These are phyloP conservation scores for Candida freyschussii DNA, from an alignment of 1,139 yeast genomes.

Conservation along the genomic window DNA sequence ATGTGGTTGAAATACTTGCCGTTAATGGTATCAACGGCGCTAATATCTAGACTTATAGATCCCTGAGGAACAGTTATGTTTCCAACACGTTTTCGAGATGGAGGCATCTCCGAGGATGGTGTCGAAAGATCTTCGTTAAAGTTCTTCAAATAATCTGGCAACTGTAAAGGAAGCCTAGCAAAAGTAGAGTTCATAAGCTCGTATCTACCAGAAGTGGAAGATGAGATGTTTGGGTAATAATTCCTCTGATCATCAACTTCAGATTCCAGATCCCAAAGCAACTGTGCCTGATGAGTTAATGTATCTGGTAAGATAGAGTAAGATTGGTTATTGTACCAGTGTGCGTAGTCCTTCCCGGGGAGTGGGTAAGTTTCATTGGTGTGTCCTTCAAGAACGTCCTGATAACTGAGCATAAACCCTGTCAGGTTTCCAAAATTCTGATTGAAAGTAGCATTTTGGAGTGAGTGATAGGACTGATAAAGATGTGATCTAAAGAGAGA, in stretches of 20 bases:
- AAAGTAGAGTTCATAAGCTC: conserved; percentile 19
- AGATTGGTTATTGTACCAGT: conserved; percentile 51
- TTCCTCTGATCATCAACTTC: conserved; percentile 13
- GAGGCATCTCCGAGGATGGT: conserved; percentile 23
- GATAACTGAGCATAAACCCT: conserved; percentile 61
- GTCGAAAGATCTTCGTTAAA: conserved; percentile 25
- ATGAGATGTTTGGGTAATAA: conserved; percentile 48
- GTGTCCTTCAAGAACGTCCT: conserved; percentile 44
- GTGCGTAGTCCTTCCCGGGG: conserved; percentile 37
- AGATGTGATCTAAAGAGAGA: conserved; percentile 31
- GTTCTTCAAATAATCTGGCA: conserved; percentile 43
- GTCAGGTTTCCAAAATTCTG: conserved; percentile 69
- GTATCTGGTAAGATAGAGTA: conserved; percentile 58
- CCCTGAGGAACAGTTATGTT: conserved; percentile 27
- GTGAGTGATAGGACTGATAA: conserved; percentile 29
- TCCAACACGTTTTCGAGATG: conserved; percentile 8
- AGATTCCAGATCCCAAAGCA: conserved; percentile 42
- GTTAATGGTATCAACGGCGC: conserved; percentile 24
- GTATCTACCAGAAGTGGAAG: conserved; percentile 45
- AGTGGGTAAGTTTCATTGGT: conserved; percentile 54
- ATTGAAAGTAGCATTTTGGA: conserved; percentile 40
- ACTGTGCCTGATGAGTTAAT: conserved; percentile 42
- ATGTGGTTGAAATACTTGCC: conserved; percentile 27
- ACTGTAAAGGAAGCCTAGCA: conserved; percentile 28
- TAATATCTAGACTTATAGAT: conserved; percentile 25